Conservation (phyloP, 2,329 filamentous ascomycete genomes). For the Paraconiothyrium sp. region DNA sequence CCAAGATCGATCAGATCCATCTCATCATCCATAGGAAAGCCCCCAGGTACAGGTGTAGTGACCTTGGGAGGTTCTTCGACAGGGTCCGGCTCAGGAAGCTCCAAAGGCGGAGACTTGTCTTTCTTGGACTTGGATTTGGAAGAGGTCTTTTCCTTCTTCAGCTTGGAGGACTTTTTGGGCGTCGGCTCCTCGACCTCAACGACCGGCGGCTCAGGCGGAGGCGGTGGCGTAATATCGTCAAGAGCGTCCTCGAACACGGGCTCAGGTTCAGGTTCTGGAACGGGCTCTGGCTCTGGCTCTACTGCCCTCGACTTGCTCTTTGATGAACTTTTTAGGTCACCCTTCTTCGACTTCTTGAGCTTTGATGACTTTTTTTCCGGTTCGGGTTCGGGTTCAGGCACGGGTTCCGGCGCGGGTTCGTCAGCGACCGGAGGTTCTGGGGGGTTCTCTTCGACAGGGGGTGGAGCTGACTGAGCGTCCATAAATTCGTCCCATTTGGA, state of each 20-base stretch:
- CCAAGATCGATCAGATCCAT: constrained; percentile 45
- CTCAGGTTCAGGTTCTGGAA: constrained; percentile 43
- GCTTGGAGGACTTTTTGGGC: constrained; percentile 44
- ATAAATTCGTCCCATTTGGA: constrained; percentile 36
- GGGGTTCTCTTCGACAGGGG: constrained; percentile 56
- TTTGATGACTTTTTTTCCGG: constrained; percentile 30
- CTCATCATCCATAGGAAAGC: constrained; percentile 57
- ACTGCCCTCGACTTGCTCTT: constrained; percentile 50
- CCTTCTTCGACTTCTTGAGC: constrained; percentile 38
- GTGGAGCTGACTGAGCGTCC: constrained; percentile 49
- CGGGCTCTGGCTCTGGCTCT: constrained; percentile 42
- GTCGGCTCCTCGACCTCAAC: constrained; percentile 43
- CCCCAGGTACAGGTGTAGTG: constrained; percentile 55
- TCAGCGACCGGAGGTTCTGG: constrained; percentile 52
- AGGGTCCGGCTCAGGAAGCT: constrained; percentile 43
- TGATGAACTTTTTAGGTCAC: constrained; percentile 57
- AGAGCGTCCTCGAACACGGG: constrained; percentile 31
- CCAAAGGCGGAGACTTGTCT: constrained; percentile 31
- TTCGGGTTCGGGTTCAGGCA: constrained; percentile 3
- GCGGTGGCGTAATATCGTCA: constrained; percentile 27
- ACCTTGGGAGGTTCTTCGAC: constrained; percentile 38
- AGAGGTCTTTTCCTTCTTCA: constrained; percentile 31
- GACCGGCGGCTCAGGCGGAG: constrained; percentile 32
- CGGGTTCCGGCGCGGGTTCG: constrained; percentile 22
- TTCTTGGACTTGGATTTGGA: constrained; percentile 42